These are phyloP conservation scores for Cantharellus cinnabarinus DNA, from an alignment of 768 basidiomycete species.

Conservation along the genomic window DNA sequence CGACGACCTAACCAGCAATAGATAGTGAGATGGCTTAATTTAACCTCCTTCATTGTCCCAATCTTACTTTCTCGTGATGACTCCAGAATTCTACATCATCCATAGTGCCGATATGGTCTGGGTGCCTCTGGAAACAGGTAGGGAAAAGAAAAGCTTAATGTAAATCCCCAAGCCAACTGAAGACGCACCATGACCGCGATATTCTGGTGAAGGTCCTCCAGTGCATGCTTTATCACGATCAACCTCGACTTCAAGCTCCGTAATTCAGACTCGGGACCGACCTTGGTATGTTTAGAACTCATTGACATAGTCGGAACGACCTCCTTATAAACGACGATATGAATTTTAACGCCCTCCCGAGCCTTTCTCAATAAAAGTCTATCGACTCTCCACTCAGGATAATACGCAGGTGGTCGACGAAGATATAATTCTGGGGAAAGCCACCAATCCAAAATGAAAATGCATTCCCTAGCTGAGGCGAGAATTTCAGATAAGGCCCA, in stretches of 20 bases:
- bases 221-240: constrained; percentile 28
- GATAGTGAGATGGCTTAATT: neutral
- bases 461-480: constrained; percentile 55
- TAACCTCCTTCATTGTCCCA: neutral
- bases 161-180: neutral
- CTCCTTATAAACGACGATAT: constrained; percentile 91
- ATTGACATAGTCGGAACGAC: constrained; percentile 84
- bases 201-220: constrained; percentile 73
- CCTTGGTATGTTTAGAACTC: constrained; percentile 73
- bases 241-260: neutral
- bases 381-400: constrained; percentile 82
- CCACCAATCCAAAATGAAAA: constrained; percentile 79
- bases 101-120: constrained; percentile 60
- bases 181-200: constrained; percentile 45
- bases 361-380: constrained; percentile 72
- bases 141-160: neutral
- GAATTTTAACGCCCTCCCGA: constrained; percentile 75
- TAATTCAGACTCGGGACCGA: constrained; percentile 3
- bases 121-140: constrained; percentile 33
- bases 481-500: constrained; percentile 84
- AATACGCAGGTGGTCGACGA: constrained; percentile 69
- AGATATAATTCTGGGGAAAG: constrained; percentile 88
- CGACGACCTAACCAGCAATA: constrained; percentile 33
- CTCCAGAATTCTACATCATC: constrained; percentile 76
- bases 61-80: constrained; percentile 61